phyloP scores from a whole-genome alignment of 2,329 filamentous ascomycete genomes.

The Diplodia mutila region DNA sequence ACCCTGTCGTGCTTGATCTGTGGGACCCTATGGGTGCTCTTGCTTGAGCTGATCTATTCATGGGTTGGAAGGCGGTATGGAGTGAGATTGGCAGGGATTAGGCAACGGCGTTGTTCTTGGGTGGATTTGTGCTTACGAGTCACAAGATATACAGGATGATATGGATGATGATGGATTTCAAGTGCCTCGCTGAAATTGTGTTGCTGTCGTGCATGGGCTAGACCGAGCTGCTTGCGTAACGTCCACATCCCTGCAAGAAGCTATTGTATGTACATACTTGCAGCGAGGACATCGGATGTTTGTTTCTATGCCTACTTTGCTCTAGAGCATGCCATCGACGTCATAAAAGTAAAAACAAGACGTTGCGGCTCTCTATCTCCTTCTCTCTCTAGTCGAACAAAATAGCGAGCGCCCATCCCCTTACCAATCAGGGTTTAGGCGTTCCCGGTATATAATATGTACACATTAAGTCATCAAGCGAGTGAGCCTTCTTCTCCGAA shows the following conservation, averaged over 20 bases:
- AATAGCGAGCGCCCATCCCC: too few species aligned
- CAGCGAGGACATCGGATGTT: too few species aligned
- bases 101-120: neutral
- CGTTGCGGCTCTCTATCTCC: neutral
- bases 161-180: neutral
- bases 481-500: neutral
- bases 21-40: conserved; percentile 74
- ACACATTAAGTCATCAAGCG: conserved; percentile 22
- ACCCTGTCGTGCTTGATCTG: conserved; percentile 64
- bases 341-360: neutral
- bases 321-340: too few species aligned
- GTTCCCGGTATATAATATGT: neutral
- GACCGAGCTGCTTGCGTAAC: neutral
- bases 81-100: neutral
- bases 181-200: neutral
- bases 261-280: too few species aligned
- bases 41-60: neutral
- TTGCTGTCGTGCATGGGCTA: neutral
- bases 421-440: too few species aligned
- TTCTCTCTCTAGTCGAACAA: conserved; percentile 14
- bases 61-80: neutral
- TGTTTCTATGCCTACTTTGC: too few species aligned
- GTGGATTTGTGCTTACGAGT: neutral
- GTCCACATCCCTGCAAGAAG: too few species aligned
- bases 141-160: neutral